These are phyloP conservation scores for Bremia lactucae DNA, from an alignment of 352 stramenopile species.

Conservation along the genomic window DNA sequence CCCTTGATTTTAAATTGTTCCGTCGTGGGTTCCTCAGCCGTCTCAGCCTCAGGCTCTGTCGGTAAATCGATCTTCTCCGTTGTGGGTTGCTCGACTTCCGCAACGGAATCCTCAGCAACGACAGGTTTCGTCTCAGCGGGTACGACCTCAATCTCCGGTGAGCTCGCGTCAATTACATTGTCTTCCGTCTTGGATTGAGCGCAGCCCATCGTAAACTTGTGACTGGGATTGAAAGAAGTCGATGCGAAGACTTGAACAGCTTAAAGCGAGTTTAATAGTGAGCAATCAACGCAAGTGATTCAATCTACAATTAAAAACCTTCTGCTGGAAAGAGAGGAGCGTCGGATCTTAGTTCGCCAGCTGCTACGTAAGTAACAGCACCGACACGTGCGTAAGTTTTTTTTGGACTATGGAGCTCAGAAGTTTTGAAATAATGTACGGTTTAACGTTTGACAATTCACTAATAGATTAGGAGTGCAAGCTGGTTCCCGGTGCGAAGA, in stretches of 20 bases:
- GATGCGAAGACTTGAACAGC: constrained; percentile 11
- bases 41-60: constrained; percentile 12
- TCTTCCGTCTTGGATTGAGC: constrained; percentile 58
- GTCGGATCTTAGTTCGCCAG: too few relatives aligned
- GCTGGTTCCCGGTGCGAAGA: too few relatives aligned
- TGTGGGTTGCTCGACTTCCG: constrained; percentile 3
- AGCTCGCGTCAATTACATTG: constrained; percentile 12
- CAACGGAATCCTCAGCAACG: neutral
- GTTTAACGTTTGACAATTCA: too few relatives aligned
- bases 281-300: neutral
- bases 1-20: constrained; percentile 36
- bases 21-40: constrained; percentile 4
- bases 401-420: too few relatives aligned
- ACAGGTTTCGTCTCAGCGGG: constrained; percentile 8
- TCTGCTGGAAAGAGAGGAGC: too few relatives aligned
- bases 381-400: too few relatives aligned
- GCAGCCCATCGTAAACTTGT: constrained; percentile 59
- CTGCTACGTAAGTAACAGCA: too few relatives aligned
- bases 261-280: constrained; percentile 29
- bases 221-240: constrained; percentile 10
- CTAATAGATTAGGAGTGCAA: too few relatives aligned
- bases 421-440: too few relatives aligned
- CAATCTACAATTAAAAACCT: too few relatives aligned
- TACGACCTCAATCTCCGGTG: constrained; percentile 5
- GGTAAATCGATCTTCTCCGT: constrained; percentile 4